Conservation (phyloP, 345 rosid species). For the Crucihimalaya himalaica region DNA sequence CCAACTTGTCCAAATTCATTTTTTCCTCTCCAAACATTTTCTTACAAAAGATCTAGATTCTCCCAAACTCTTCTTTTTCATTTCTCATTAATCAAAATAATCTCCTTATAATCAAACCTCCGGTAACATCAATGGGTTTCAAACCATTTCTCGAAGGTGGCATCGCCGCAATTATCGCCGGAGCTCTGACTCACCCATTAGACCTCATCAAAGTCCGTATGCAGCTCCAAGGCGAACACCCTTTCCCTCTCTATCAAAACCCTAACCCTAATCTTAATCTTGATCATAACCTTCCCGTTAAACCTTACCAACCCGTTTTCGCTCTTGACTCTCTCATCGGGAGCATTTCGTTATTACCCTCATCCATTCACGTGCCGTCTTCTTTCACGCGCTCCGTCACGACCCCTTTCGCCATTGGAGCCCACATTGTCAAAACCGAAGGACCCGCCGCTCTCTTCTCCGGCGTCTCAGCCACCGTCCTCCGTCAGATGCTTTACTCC, state of each 20-base stretch:
- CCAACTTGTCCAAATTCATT: constrained; percentile 36
- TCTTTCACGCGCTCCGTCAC: constrained; percentile 53
- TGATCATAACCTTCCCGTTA: constrained; percentile 31
- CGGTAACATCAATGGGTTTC: constrained; percentile 53
- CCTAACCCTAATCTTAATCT: constrained; percentile 23
- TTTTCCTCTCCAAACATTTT: constrained; percentile 30
- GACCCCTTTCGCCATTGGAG: constrained; percentile 64
- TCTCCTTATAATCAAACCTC: constrained; percentile 1
- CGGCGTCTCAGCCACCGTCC: constrained; percentile 85
- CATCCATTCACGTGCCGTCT: constrained; percentile 47
- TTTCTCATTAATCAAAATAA: neutral
- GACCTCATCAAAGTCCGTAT: constrained; percentile 89
- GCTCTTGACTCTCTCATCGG: constrained; percentile 51
- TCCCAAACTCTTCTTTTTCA: constrained; percentile 9
- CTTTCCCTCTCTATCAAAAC: constrained; percentile 27
- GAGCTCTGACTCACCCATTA: constrained; percentile 82
- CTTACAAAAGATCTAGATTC: constrained; percentile 30
- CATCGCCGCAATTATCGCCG: constrained; percentile 75
- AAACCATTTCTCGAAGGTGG: constrained; percentile 88
- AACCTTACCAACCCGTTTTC: constrained; percentile 53
- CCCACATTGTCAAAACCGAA: constrained; percentile 63
- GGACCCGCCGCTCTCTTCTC: constrained; percentile 75
- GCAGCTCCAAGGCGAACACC: constrained; percentile 81
- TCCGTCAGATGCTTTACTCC: constrained; percentile 86
- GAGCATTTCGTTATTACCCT: constrained; percentile 42